Evolutionary conservation across 805 yeast species (phyloP).

Genomic region (Candida sonorensis): DNA sequence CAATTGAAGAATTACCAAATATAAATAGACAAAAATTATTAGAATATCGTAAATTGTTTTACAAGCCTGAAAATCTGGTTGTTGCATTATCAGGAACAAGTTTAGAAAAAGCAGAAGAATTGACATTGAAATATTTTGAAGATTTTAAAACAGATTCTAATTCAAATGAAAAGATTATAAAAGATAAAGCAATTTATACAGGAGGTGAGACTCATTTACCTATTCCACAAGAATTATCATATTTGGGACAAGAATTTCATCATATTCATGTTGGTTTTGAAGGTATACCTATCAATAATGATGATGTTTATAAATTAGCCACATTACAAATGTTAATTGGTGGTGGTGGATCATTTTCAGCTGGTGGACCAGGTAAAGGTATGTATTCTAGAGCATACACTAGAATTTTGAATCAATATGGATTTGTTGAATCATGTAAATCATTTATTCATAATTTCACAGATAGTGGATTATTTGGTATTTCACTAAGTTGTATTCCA

Average conservation of each 20-base stretch:
- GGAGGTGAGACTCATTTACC: conserved; percentile 55
- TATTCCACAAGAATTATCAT: conserved; percentile 50
- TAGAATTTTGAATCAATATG: conserved; percentile 83
- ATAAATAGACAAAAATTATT: conserved; percentile 48
- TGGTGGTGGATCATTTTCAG: conserved; percentile 96
- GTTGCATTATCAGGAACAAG: conserved; percentile 84
- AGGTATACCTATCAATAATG: conserved; percentile 75
- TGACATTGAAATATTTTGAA: conserved; percentile 59
- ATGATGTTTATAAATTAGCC: conserved; percentile 87
- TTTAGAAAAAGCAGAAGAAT: conserved; percentile 57
- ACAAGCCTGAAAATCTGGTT: conserved; percentile 74
- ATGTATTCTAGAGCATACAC: conserved; percentile 95
- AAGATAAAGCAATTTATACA: conserved; percentile 42
- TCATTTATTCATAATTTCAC: conserved; percentile 86
- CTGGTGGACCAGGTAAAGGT: conserved; percentile 99
- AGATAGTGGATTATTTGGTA: conserved; percentile 88
- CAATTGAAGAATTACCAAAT: conserved; percentile 53
- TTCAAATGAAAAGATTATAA: conserved; percentile 19
- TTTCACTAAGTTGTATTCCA: conserved; percentile 78
- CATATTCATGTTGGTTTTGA: conserved; percentile 86
- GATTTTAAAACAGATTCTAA: conserved; percentile 36
- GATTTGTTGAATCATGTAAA: conserved; percentile 82
- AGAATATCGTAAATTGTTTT: conserved; percentile 56
- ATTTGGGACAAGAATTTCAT: conserved; percentile 64
- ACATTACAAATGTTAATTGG: conserved; percentile 86